phyloP scores from a whole-genome alignment of 345 rosid species.

The Iberis pinnata region DNA sequence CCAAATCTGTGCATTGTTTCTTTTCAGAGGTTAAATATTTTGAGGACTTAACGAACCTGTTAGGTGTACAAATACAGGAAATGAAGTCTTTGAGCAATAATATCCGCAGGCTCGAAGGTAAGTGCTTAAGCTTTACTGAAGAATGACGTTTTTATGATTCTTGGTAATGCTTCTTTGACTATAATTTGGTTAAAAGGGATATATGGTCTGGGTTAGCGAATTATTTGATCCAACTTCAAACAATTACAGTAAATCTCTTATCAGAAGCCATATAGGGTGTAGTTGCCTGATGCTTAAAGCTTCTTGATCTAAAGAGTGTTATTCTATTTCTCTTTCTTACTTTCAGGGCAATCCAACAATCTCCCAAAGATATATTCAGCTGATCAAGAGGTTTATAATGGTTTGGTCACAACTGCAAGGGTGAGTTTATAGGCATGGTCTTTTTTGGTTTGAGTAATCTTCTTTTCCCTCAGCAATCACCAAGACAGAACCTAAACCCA shows the following conservation, averaged over 20 bases:
- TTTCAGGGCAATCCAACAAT: slow-evolving; percentile 45
- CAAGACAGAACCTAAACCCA: not conserved
- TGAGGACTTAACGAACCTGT: slow-evolving; percentile 49
- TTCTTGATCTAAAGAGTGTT: not conserved
- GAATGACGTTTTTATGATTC: not conserved
- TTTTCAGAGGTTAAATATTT: slow-evolving; percentile 61
- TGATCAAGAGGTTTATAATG: slow-evolving; percentile 46
- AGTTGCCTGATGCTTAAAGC: slow-evolving; percentile 1
- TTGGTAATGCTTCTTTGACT: no score
- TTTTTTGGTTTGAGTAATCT: not conserved
- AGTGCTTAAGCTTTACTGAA: not conserved
- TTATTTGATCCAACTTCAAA: not conserved
- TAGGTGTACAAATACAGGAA: slow-evolving; percentile 74
- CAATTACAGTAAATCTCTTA: slow-evolving; percentile 1
- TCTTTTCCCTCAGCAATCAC: not conserved
- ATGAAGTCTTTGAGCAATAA: slow-evolving; percentile 70
- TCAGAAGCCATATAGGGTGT: not conserved
- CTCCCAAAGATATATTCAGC: slow-evolving; percentile 30
- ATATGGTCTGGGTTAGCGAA: not conserved
- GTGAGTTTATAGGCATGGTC: slow-evolving; percentile 34
- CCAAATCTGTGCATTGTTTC: slow-evolving; percentile 17
- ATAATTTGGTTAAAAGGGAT: not conserved
- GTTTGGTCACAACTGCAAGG: slow-evolving; percentile 38
- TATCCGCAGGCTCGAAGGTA: slow-evolving; percentile 69
- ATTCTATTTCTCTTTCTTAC: not conserved